phyloP scores from a whole-genome alignment of 2,329 filamentous ascomycete species.

The Trichoderma aggressivum region DNA sequence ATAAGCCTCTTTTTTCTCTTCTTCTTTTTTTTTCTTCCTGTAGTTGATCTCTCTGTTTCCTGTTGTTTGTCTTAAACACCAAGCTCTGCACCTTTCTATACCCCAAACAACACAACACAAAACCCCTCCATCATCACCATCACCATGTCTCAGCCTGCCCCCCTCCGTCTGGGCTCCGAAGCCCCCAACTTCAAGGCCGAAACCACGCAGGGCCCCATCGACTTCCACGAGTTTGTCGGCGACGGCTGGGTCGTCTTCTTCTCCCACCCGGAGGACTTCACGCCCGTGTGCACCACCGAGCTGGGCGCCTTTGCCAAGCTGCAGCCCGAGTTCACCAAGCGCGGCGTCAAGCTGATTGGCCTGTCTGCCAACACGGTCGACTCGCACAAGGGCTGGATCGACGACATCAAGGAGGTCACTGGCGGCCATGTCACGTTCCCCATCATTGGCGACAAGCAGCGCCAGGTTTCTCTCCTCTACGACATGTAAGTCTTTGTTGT shows the following conservation, averaged over 20 bases:
- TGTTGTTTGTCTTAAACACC: background rate
- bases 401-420: slow-evolving; percentile 79
- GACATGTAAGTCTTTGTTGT: slow-evolving; percentile 61
- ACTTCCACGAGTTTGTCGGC: slow-evolving; percentile 79
- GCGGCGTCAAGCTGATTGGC: slow-evolving; percentile 87
- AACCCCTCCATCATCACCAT: slow-evolving; percentile 11
- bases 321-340: slow-evolving; percentile 80
- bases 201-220: slow-evolving; percentile 72
- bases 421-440: slow-evolving; percentile 69
- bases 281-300: slow-evolving; percentile 93
- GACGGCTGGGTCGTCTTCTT: slow-evolving; percentile 80
- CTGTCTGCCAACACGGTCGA: slow-evolving; percentile 82
- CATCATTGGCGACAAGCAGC: slow-evolving; percentile 76
- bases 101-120: background rate
- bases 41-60: background rate
- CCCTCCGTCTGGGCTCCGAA: slow-evolving; percentile 60
- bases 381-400: slow-evolving; percentile 85
- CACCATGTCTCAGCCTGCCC: slow-evolving; percentile 33
- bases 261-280: slow-evolving; percentile 87
- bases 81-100: no score
- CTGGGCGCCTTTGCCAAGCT: slow-evolving; percentile 90
- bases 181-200: slow-evolving; percentile 84
- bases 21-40: no score
- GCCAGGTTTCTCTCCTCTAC: slow-evolving; percentile 71
- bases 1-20: slow-evolving; percentile 2